phyloP scores from a whole-genome alignment of 2,329 filamentous ascomycete genomes.

The Berkeleyomyces rouxiae region DNA sequence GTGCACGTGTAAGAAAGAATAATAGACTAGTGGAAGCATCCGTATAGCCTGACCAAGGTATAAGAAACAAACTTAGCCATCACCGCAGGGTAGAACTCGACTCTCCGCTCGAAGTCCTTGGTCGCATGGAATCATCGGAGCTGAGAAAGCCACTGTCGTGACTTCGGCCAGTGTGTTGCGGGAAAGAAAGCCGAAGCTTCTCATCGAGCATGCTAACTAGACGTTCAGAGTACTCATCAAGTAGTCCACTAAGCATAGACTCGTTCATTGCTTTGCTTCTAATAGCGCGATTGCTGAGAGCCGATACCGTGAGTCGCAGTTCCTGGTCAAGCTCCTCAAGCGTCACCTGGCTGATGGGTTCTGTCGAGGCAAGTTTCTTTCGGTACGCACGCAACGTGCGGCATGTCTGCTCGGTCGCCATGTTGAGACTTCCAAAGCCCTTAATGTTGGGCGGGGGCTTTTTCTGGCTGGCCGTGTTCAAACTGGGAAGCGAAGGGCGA shows the following conservation, averaged over 20 bases:
- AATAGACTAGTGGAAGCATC: background rate
- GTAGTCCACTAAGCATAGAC: conserved; percentile 41
- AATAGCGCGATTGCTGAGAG: conserved; percentile 39
- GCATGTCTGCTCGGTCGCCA: conserved; percentile 48
- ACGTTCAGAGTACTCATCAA: conserved; percentile 61
- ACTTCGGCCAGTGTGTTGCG: conserved; percentile 18
- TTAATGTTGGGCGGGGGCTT: conserved; percentile 34
- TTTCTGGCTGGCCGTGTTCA: conserved; percentile 30
- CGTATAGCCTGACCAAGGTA: background rate
- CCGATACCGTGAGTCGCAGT: conserved; percentile 43
- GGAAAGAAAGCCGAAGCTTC: conserved; percentile 39
- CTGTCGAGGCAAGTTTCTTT: conserved; percentile 42
- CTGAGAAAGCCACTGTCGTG: conserved; percentile 6
- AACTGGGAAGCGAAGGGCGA: conserved; percentile 37
- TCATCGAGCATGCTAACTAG: conserved; percentile 57
- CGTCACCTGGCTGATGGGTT: conserved; percentile 38
- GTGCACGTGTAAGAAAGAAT: background rate
- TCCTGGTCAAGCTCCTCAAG: conserved; percentile 49
- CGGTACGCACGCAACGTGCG: conserved; percentile 45
- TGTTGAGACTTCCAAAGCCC: conserved; percentile 39
- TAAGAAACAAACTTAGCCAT: background rate
- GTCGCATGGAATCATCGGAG: conserved; percentile 18
- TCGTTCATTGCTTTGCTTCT: conserved; percentile 40
- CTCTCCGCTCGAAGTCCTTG: conserved; percentile 22
- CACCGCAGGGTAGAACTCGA: conserved; percentile 18